A percentile compares a stretch with the other conserved stretches of the same genome.
Conservation (phyloP, 768 basidiomycete species). For the Termitomyces sp. region DNA sequence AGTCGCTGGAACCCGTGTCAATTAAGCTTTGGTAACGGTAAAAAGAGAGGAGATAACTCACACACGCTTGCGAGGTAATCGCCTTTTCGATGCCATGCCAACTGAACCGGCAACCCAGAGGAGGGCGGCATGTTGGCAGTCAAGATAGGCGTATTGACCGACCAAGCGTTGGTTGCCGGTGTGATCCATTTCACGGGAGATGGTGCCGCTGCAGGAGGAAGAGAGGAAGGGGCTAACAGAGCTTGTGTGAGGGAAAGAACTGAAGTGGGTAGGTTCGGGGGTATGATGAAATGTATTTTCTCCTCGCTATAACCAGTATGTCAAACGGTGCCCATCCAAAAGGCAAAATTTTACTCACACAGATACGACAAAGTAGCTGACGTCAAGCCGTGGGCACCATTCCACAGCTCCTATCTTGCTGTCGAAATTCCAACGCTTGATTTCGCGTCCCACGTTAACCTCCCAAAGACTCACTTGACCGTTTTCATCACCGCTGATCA, state of each 20-base stretch:
- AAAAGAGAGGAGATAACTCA: slow-evolving; percentile 38
- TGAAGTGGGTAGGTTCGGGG: slow-evolving; percentile 66
- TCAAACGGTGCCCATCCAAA: slow-evolving; percentile 3
- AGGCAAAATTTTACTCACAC: slow-evolving; percentile 49
- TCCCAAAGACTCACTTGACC: slow-evolving; percentile 92
- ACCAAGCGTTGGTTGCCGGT: slow-evolving; percentile 37
- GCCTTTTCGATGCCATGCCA: slow-evolving; percentile 90
- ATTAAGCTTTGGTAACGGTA: slow-evolving; percentile 6
- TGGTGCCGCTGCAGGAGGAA: slow-evolving; percentile 51
- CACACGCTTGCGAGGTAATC: slow-evolving; percentile 96
- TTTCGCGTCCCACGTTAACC: slow-evolving; percentile 80
- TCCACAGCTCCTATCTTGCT: slow-evolving; percentile 79
- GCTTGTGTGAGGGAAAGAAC: slow-evolving; percentile 55
- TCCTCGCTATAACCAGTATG: slow-evolving; percentile 58
- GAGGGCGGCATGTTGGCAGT: slow-evolving; percentile 56
- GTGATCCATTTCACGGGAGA: slow-evolving; percentile 72
- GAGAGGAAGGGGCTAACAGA: slow-evolving; percentile 57
- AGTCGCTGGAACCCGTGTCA: slow-evolving; percentile 36
- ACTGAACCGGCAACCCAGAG: slow-evolving; percentile 71
- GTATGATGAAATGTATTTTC: slow-evolving; percentile 71
- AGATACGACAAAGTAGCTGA: slow-evolving; percentile 73
- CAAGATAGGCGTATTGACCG: slow-evolving; percentile 52
- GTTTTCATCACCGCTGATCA: slow-evolving; percentile 84
- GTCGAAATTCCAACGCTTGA: slow-evolving; percentile 81
- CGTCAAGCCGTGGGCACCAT: slow-evolving; percentile 90